These are phyloP conservation scores for Rhypophila decipiens DNA, from an alignment of 495 filamentous ascomycete species.

Conservation along the genomic window DNA sequence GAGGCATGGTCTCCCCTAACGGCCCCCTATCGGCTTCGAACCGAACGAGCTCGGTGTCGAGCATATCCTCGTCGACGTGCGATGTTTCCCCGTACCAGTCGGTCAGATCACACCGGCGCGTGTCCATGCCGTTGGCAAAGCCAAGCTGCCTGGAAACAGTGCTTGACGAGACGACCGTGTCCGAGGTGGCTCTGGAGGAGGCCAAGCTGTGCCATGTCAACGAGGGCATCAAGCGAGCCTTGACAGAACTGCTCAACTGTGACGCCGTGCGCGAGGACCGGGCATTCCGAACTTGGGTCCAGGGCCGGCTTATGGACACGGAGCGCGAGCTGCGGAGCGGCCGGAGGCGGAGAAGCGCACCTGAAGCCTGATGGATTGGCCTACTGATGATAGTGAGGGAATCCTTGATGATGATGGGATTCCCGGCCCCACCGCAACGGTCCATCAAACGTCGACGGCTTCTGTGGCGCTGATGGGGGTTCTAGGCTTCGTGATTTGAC, in stretches of 20 bases:
- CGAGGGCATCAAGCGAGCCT: conserved; percentile 55
- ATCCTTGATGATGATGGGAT: too few relatives aligned
- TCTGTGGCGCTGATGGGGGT: too few relatives aligned
- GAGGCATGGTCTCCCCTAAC: conserved; percentile 17
- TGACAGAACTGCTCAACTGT: conserved; percentile 63
- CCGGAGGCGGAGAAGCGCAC: conserved; percentile 34
- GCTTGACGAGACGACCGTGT: conserved; percentile 27
- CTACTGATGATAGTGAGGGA: too few relatives aligned
- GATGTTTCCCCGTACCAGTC: conserved; percentile 10
- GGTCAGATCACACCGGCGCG: conserved; percentile 16
- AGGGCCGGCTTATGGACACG: conserved; percentile 56
- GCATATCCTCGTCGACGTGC: conserved; percentile 12
- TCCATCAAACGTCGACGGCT: too few relatives aligned
- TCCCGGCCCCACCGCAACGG: too few relatives aligned
- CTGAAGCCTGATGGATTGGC: conserved; percentile 12
- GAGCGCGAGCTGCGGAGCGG: conserved; percentile 52
- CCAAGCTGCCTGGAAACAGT: conserved; percentile 24
- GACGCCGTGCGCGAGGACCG: conserved; percentile 47
- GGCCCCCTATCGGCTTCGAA: conserved; percentile 35
- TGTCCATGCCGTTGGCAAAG: conserved; percentile 18
- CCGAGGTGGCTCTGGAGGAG: conserved; percentile 46
- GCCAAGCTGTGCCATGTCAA: conserved; percentile 53
- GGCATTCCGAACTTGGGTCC: conserved; percentile 56
- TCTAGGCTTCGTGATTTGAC: too few relatives aligned
- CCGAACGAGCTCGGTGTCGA: conserved; percentile 14